Percentiles rank a stretch among this genome's conserved stretches.
Evolutionary conservation across 164 flowering plant genomes (phyloP).

Genomic region (Sedum album): DNA sequence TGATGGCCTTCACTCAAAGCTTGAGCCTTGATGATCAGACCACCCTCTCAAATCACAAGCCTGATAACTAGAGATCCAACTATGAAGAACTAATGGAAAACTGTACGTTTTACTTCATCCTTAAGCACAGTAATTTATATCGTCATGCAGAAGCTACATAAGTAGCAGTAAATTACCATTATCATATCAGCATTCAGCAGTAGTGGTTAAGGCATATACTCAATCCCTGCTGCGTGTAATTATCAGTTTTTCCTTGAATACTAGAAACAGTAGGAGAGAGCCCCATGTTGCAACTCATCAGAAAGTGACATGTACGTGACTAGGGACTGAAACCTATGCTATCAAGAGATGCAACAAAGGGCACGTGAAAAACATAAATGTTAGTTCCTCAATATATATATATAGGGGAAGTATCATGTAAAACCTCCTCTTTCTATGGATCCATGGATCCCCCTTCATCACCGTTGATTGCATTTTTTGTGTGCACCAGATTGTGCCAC

Average conservation of each 20-base stretch:
- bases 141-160: neutral
- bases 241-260: neutral
- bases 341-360: constrained; percentile 2
- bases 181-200: neutral
- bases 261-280: neutral
- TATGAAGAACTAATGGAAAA: neutral
- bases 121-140: neutral
- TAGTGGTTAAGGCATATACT: neutral
- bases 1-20: constrained; percentile 68
- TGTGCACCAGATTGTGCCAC: too few relatives aligned
- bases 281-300: neutral
- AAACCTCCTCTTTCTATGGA: too few relatives aligned
- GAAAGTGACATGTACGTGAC: neutral
- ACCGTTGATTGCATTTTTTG: too few relatives aligned
- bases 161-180: neutral
- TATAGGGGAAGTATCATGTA: too few relatives aligned
- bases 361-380: neutral
- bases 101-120: neutral
- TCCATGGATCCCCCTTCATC: too few relatives aligned
- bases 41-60: constrained; percentile 33
- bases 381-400: constrained; percentile 4
- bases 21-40: constrained; percentile 45
- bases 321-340: neutral
- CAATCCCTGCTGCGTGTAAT: neutral
- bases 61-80: neutral